Base-by-base conservation (phyloP, 2,329 filamentous ascomycete genomes). In the Ascochyta fabae region DNA sequence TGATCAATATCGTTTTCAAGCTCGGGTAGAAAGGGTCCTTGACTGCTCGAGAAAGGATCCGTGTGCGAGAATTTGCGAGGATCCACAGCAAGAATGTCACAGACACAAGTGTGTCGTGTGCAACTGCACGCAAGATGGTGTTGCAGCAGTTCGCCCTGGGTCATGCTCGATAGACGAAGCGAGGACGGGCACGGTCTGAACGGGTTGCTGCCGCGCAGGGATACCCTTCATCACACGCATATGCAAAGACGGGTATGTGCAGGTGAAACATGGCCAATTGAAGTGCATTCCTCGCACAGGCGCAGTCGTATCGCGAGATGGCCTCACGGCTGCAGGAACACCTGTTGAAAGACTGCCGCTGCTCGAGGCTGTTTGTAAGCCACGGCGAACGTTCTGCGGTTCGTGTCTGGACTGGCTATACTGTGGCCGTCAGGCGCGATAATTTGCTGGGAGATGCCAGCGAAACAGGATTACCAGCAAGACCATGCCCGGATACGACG, bases 301-400 rank as follows among this genome's bases (percentile, higher is more conserved):
- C 58, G 48, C 53, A 59, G 49, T 60, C 65, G 64, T 61, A 64
- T 66, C 62, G 71, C 70, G 70, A 69, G 66, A 71, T 66, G 61
- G 63, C 69, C 69, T 69, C 63, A 66, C 60, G 66, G 67, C 71
- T 75, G 71, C 72, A 75, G 72, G 72, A 74, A 75, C 72, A 56
- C 60, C 64, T 54, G 66, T 59, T 59, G 59, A 63, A 50, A 60
- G 55, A 56, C 55, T 61, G 62, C 61, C 66, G 59, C 44, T 59
- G 61, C 58, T 66, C 23, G 39, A 5, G 35, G 33, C 27, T 45
- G 15, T 29, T 31, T 9, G 45, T 15, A 10, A 47, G 36, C 6
- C 7, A 26, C 5, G 13, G n/a, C 9, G 1, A 38, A 9, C 6
- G 16, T 22, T 10, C 0, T 34, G 5, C 31, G 31, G 31, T 6